Base-by-base conservation (phyloP, 2,329 filamentous ascomycete species). In the Decorospora gaudefroyi region DNA sequence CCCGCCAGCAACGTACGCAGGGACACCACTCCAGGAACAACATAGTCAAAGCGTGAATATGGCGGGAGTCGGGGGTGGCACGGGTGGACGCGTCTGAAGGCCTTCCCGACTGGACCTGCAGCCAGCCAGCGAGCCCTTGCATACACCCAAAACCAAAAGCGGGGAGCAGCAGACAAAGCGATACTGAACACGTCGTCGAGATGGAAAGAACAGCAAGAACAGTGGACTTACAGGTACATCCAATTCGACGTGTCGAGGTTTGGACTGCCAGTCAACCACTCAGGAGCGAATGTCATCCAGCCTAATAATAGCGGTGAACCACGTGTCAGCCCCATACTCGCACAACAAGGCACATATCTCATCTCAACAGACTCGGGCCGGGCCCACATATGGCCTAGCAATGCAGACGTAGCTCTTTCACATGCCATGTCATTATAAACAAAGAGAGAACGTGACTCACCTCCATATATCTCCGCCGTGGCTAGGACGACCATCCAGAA, bases 251-350 rank as follows among this genome's bases (percentile, higher is more conserved):
- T 81, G 49, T 81, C 78, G 42, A 86, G 68, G 56, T 80, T 80
- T 11, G 76, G 70, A 32, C 72, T 79, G 0, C 79, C 82, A 2
- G 74, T 80, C 53, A 86, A 64, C 82, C 82, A 85, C 62, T 86
- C 82, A 22, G 82, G 82, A 27, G 76, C 78, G 65, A 85, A 85
- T 0, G 82, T 85, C 81, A 85, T 84, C 62, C 79, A 84, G 17
- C 77, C 72, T 74, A 52, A 40, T 31, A 33, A 51, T 42, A 54
- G 57, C 55, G 59, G 63, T 64, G 61, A 63, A 67, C 54, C 59
- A 70, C 64, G 65, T 68, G 67, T 71, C 67, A 70, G 68, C 62
- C 49, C 40, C 33, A 53, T 48, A 57, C 48, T 59, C 51, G 53
- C 46, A 48, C 17, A 53, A 47, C 50, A 57, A 41, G 37, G 29